Evolutionary conservation across 495 filamentous ascomycete genomes (phyloP), one percentile per base, ranked within the genome.

Genomic region (Xylaria telfairii): DNA sequence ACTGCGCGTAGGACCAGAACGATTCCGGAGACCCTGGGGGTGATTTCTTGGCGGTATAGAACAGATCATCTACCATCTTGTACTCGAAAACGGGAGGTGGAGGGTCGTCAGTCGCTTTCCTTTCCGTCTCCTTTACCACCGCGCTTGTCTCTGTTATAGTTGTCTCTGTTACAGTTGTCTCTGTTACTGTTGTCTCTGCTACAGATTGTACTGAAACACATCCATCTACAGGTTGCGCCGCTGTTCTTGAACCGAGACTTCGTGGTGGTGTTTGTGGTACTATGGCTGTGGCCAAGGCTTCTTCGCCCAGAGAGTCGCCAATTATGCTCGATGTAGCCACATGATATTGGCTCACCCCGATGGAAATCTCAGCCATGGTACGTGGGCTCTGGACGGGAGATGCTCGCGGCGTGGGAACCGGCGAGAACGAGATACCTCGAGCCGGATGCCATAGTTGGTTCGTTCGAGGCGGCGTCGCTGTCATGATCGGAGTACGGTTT

Each of bases 1-100:
- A 93, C 19, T 92, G 75, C 15, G 64, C 81, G 76, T 94, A 88
- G 34, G 83, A 89, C 93, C 93, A 97, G 77, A 82, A 89, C 0
- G 86, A 87, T 63, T 84, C 72, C 7, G 83, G 77, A 0, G 80
- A 74, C 13, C 80, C 85, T 21, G 75, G 71, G 0, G 75, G 66
- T 0, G 85, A 82, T 17, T 75, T 73, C 68, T 81, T 83, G 0
- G 85, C 87, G 3, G 68, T 73, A 19, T 79, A 77, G 68, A 87
- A 87, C 9, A 79, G 26, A 34, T 83, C 76, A 37, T 82, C 80
- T 10, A 77, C 72, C 69, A 87, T 87, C 63, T 81, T 83, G 72
- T 78, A 88, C 0, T 80, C 75, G 17, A 85, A 69, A 4, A 78
- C 73, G 3, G 78, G 75, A 47, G 76, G 77, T 0, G 83, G 84